Evolutionary conservation across 1,139 yeast species (phyloP).

Genomic region (Blastobotrys buckinghamii): DNA sequence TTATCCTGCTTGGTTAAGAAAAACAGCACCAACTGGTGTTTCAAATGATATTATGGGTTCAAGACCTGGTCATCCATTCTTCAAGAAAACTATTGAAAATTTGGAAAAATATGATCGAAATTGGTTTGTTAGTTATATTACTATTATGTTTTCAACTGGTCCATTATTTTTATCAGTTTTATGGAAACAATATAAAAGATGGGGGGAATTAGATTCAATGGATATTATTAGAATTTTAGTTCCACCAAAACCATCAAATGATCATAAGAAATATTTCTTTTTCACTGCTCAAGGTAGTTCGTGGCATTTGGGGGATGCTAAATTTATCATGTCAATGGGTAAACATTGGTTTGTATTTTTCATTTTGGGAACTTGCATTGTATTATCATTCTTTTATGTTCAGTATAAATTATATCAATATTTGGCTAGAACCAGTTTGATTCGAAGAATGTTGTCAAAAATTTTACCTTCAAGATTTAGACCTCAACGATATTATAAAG

Average conservation of each 20-base stretch:
- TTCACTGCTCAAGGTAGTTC: conserved; percentile 73
- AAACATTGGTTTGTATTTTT: conserved; percentile 66
- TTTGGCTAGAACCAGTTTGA: conserved; percentile 1
- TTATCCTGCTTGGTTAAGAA: conserved; percentile 80
- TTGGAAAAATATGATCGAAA: conserved; percentile 46
- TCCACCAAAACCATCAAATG: conserved; percentile 56
- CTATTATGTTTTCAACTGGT: conserved; percentile 93
- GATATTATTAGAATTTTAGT: conserved; percentile 41
- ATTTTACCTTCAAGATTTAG: neutral
- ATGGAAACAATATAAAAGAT: conserved; percentile 82
- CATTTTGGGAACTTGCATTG: conserved; percentile 57
- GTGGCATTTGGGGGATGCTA: conserved; percentile 86
- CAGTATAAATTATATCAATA: conserved; percentile 44
- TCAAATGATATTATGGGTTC: conserved; percentile 93
- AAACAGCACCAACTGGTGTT: conserved; percentile 85
- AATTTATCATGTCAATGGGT: conserved; percentile 61
- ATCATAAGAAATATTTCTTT: conserved; percentile 52
- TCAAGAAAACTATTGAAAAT: conserved; percentile 60
- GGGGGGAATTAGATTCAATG: conserved; percentile 34
- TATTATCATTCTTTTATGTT: conserved; percentile 46
- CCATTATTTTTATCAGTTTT: conserved; percentile 80
- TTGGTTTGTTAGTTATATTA: conserved; percentile 64
- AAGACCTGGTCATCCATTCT: conserved; percentile 82
- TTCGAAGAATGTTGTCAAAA: conserved; percentile 5
- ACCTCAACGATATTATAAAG: neutral